Evolutionary conservation across 2,329 filamentous ascomycete species (phyloP).

Genomic region (Alternaria sp.): DNA sequence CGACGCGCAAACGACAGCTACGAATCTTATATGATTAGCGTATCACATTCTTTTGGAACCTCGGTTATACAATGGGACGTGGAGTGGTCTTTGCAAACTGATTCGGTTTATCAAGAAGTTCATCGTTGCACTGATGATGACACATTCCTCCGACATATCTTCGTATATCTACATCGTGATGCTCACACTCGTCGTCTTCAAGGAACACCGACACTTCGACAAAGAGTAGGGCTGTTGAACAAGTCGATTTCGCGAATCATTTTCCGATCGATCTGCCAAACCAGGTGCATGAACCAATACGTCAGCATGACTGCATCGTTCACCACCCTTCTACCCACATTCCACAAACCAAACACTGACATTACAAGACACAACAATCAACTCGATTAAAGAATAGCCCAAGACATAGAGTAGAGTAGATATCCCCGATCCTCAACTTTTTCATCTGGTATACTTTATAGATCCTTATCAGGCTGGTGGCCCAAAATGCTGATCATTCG

Average conservation of each 20-base stretch:
- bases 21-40: background rate
- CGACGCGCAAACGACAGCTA: background rate
- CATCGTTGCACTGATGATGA: background rate
- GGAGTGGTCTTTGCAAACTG: too few species aligned
- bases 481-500: background rate
- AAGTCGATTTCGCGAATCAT: background rate
- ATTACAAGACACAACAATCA: background rate
- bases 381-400: background rate
- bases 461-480: background rate
- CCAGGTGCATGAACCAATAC: background rate
- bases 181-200: background rate
- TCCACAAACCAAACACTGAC: background rate
- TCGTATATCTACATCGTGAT: background rate
- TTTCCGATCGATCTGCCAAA: background rate
- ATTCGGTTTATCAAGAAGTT: background rate
- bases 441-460: background rate
- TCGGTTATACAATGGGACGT: background rate
- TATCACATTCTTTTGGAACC: background rate
- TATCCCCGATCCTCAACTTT: background rate
- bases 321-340: background rate
- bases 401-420: background rate
- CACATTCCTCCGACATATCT: background rate
- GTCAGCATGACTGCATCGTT: background rate
- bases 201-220: background rate
- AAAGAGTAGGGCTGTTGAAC: background rate